These are phyloP conservation scores for Venturia pyrina DNA, from an alignment of 2,329 filamentous ascomycete genomes.

Conservation along the genomic window DNA sequence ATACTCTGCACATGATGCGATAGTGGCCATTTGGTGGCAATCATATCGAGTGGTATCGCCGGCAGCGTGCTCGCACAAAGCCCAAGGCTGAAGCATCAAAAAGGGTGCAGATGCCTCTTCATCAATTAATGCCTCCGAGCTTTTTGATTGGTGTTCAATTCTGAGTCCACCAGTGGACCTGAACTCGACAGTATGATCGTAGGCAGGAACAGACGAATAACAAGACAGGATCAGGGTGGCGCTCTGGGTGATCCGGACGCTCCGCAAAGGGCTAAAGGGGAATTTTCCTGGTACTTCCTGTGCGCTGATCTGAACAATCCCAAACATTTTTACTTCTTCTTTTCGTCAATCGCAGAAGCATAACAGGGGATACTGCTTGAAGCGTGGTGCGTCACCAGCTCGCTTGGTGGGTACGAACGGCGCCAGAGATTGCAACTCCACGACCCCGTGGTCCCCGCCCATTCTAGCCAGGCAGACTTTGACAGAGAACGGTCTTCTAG, in stretches of 20 bases:
- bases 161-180: neutral
- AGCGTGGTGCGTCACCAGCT: neutral
- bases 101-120: neutral
- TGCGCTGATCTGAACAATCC: neutral
- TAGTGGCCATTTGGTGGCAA: neutral
- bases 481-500: neutral
- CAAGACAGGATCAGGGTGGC: neutral
- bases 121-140: neutral
- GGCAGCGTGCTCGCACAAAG: neutral
- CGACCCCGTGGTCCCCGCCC: too few species aligned
- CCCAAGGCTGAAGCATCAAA: conserved; percentile 1
- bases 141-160: neutral
- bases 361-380: neutral
- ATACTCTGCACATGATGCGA: neutral
- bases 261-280: neutral
- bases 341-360: neutral
- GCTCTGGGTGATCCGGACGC: neutral
- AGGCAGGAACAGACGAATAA: conserved; percentile 5
- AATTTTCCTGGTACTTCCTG: neutral
- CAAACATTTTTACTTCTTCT: neutral
- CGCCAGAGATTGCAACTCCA: neutral
- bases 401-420: neutral
- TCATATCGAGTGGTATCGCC: neutral
- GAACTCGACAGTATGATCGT: neutral
- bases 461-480: neutral